Evolutionary conservation across 2,329 filamentous ascomycete species (phyloP), one percentile per base, ranked within the genome.

Genomic region (Trichoderma gracile): DNA sequence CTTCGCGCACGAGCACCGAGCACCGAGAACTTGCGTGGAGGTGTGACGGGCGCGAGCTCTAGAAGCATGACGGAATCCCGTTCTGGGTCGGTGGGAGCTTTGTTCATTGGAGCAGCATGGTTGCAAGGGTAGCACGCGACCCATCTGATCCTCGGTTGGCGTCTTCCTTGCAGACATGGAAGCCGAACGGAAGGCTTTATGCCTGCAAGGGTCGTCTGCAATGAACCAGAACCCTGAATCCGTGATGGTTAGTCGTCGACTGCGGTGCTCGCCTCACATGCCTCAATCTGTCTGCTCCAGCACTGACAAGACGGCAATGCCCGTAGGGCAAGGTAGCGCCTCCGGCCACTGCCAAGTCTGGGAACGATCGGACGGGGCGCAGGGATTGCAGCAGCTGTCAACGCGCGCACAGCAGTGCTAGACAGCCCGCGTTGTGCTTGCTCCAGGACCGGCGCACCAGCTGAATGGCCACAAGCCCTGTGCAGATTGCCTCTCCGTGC

Each of bases 291-390:
- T 38, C 12, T 46, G 46, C 23, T 30, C 10, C 7, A n/a, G 23
- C 38, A 60, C 43, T 5, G 57, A 21, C 12, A 53, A 15, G n/a
- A 40, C 47, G 47, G 58, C 47, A 53, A 14, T 45, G n/a, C 23
- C 43, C 23, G 47, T 53, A 17, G 33, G 49, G 43, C 42, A 53
- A 40, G 38, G 46, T 43, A 30, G 38, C 47, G 47, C n/a, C 38
- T 52, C 46, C 47, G 49, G 25, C 3, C 38, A 23, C 33, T 43
- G 1, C 23, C 47, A n/a, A 10, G 25, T 19, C 21, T 15, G 38
- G 49, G 38, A 53, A 45, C 52, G 38, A 61, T 53, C 47, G 53
- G 58, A 61, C 38, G 25, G 45, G 58, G 47, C 23, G 33, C 33
- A 53, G 58, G 46, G 47, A 40, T 50, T 21, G 33, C 46, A 23